Conservation (phyloP, 1,284 basidiomycete species). For the Papiliotrema laurentii region DNA sequence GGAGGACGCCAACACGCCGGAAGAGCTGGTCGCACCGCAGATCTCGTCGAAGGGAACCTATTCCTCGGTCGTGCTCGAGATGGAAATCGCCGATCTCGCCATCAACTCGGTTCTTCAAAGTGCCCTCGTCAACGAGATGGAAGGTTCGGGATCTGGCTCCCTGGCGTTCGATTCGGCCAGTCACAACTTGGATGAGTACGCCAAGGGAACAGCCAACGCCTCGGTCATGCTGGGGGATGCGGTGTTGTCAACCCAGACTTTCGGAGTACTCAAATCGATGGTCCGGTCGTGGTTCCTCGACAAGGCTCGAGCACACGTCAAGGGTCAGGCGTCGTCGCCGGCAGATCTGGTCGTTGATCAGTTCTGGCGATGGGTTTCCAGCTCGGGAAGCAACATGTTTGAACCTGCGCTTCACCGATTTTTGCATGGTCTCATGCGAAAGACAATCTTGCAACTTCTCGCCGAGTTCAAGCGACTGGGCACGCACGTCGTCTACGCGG, state of each 20-base stretch:
- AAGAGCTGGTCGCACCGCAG: slow-evolving; percentile 79
- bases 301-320: slow-evolving; percentile 58
- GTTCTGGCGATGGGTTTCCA: slow-evolving; percentile 97
- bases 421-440: slow-evolving; percentile 92
- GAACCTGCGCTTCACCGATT: slow-evolving; percentile 93
- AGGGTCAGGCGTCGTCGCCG: slow-evolving; percentile 44
- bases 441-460: slow-evolving; percentile 93
- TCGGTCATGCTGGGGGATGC: slow-evolving; percentile 86
- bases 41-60: slow-evolving; percentile 84
- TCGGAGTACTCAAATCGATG: slow-evolving; percentile 80
- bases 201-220: slow-evolving; percentile 63
- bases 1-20: slow-evolving; percentile 69
- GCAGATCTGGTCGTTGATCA: slow-evolving; percentile 63
- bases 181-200: slow-evolving; percentile 87
- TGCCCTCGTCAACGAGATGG: slow-evolving; percentile 90
- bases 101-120: slow-evolving; percentile 94
- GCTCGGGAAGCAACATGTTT: slow-evolving; percentile 77
- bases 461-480: slow-evolving; percentile 96
- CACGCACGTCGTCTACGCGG: slow-evolving; percentile 90
- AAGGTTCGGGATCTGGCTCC: slow-evolving; percentile 80
- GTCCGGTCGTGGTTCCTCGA: slow-evolving; percentile 91
- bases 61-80: slow-evolving; percentile 86
- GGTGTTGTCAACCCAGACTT: slow-evolving; percentile 84
- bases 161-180: slow-evolving; percentile 91
- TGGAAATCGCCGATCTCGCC: slow-evolving; percentile 86